Percentiles rank a stretch among this genome's conserved stretches.
Evolutionary conservation across 176 grass and related monocot species (phyloP).

Genomic region (Bolboschoenus planiculmis): DNA sequence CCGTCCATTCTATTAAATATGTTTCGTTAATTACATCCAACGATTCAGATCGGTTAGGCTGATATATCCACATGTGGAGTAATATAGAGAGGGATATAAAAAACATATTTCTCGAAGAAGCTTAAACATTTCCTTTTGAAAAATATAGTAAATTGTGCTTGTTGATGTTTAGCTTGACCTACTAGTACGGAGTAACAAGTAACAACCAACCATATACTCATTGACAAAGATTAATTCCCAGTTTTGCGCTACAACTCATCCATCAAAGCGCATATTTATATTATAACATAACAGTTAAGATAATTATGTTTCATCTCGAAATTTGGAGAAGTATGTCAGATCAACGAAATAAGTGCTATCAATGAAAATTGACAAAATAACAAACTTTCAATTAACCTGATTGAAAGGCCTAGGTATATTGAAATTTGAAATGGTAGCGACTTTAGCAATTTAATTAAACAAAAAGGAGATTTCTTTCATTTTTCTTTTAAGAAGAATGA

Average conservation of each 20-base stretch:
- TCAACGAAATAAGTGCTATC: neutral
- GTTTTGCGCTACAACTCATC: neutral
- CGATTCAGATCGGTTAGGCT: too few relatives aligned
- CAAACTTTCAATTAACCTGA: neutral
- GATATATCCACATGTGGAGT: too few relatives aligned
- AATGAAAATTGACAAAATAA: conserved; percentile 1
- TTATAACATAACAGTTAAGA: neutral
- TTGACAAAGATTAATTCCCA: neutral
- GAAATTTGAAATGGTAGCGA: neutral
- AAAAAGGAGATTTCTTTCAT: too few relatives aligned
- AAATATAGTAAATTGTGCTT: neutral
- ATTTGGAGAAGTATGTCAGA: neutral
- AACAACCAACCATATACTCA: neutral
- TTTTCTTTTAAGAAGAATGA: too few relatives aligned
- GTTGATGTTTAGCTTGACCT: neutral
- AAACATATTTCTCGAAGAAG: neutral
- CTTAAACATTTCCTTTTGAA: neutral
- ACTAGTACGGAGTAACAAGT: neutral
- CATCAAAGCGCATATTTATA: neutral
- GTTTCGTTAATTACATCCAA: too few relatives aligned
- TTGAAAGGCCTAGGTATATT: neutral
- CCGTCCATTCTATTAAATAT: too few relatives aligned
- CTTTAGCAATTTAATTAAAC: too few relatives aligned
- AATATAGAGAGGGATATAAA: too few relatives aligned
- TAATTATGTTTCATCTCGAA: neutral